Conservation (phyloP, 2,329 filamentous ascomycete genomes). For the Ophiosphaerella herpotricha region DNA sequence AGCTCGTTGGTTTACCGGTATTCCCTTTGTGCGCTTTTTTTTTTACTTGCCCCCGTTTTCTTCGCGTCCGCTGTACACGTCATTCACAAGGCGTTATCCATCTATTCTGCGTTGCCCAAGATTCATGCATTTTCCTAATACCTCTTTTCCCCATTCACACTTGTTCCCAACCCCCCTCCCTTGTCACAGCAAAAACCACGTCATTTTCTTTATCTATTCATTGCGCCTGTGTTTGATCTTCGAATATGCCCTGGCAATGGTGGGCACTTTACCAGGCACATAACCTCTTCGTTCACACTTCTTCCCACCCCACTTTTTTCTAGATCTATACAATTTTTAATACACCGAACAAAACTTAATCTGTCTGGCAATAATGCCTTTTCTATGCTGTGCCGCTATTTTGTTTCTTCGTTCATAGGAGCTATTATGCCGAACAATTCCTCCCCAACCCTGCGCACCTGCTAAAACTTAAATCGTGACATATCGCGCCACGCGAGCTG, state of each 20-base stretch:
- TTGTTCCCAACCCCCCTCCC: not conserved
- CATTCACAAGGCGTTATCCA: not conserved
- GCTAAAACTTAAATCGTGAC: not conserved
- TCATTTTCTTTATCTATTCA: not conserved
- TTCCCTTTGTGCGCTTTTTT: not conserved
- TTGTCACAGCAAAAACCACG: not conserved
- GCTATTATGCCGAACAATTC: not conserved
- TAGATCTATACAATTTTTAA: constrained; percentile 7
- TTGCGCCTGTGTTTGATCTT: not conserved
- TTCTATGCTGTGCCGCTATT: not conserved
- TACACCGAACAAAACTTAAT: not conserved
- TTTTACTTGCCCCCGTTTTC: not conserved
- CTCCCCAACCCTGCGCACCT: not conserved
- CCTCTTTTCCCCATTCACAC: not conserved
- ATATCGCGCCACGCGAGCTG: not conserved
- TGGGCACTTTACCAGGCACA: not conserved
- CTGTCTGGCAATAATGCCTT: not conserved
- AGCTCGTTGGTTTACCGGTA: not conserved
- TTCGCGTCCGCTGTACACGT: constrained; percentile 5
- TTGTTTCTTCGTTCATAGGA: not conserved
- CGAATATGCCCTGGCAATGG: not conserved
- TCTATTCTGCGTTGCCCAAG: not conserved
- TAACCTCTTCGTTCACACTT: not conserved
- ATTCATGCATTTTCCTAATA: not conserved
- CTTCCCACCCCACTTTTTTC: not conserved